These are phyloP conservation scores for Fonsecaea monophora DNA, from an alignment of 2,329 filamentous ascomycete species.

Conservation along the genomic window DNA sequence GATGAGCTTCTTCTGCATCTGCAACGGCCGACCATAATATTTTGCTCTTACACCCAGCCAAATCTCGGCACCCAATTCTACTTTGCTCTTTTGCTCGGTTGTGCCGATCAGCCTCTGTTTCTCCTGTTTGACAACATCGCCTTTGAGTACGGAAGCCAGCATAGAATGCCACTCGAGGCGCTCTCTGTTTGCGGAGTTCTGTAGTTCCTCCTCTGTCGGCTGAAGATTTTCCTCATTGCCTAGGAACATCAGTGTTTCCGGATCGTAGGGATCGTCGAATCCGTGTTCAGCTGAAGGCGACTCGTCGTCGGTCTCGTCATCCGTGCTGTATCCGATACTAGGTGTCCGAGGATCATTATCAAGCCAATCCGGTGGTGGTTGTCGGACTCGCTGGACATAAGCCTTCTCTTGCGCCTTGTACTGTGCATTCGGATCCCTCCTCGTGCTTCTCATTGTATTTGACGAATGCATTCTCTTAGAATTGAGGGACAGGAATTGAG, in stretches of 20 bases:
- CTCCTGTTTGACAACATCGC: conserved; percentile 96
- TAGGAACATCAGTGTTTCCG: conserved; percentile 91
- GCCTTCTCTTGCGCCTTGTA: conserved; percentile 89
- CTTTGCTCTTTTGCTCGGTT: conserved; percentile 74
- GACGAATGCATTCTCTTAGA: conserved; percentile 62
- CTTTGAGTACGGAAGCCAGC: conserved; percentile 92
- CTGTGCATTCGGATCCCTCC: conserved; percentile 72
- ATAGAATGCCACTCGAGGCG: conserved; percentile 97
- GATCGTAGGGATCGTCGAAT: conserved; percentile 86
- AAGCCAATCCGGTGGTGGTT: conserved; percentile 80
- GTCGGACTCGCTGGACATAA: conserved; percentile 88
- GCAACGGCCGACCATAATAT: conserved; percentile 80
- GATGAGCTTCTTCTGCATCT: conserved; percentile 84
- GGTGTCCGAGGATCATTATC: conserved; percentile 69
- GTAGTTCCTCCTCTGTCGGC: conserved; percentile 86
- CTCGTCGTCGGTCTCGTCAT: conserved; percentile 74
- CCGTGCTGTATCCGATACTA: conserved; percentile 67
- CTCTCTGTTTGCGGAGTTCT: conserved; percentile 86
- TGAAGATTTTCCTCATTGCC: conserved; percentile 82
- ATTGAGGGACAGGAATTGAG: conserved; percentile 55
- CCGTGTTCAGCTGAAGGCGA: conserved; percentile 84
- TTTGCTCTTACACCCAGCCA: conserved; percentile 89
- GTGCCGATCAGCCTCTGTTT: conserved; percentile 93
- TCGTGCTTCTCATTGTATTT: conserved; percentile 60
- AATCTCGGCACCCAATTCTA: conserved; percentile 71